Conservation (phyloP, 352 stramenopile genomes). For the Phytophthora uliginosa region DNA sequence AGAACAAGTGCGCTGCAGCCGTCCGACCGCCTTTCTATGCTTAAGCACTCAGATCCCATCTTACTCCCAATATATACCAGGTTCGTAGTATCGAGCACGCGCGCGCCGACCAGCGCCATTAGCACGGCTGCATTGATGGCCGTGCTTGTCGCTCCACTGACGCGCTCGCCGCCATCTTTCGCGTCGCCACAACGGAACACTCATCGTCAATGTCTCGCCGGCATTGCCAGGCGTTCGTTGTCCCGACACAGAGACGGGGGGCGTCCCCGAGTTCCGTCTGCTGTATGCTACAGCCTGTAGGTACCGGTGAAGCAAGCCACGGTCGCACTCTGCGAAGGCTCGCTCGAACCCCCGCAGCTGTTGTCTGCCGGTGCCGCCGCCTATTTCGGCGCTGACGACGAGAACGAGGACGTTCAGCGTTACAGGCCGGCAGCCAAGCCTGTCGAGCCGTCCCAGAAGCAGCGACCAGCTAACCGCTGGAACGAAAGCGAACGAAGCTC, state of each 20-base stretch:
- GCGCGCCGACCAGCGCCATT: not conserved
- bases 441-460: not conserved
- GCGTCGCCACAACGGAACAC: not conserved
- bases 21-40: conserved; percentile 4
- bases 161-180: not conserved
- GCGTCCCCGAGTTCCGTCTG: not conserved
- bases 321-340: no score
- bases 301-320: no score
- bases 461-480: not conserved
- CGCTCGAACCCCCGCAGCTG: not conserved
- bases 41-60: not conserved
- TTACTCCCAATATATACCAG: not conserved
- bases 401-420: not conserved
- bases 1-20: not conserved
- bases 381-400: not conserved
- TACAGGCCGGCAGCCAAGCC: not conserved
- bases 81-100: not conserved
- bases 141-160: not conserved
- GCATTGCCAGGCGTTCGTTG: not conserved
- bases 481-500: conserved; percentile 1
- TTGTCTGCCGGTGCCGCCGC: not conserved
- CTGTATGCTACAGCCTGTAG: not conserved
- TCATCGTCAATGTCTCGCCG: conserved; percentile 2
- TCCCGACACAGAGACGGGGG: conserved; percentile 1
- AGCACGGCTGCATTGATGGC: no score